Conservation (phyloP, 2,329 filamentous ascomycete genomes). For the Penicillium brevicompactum region DNA sequence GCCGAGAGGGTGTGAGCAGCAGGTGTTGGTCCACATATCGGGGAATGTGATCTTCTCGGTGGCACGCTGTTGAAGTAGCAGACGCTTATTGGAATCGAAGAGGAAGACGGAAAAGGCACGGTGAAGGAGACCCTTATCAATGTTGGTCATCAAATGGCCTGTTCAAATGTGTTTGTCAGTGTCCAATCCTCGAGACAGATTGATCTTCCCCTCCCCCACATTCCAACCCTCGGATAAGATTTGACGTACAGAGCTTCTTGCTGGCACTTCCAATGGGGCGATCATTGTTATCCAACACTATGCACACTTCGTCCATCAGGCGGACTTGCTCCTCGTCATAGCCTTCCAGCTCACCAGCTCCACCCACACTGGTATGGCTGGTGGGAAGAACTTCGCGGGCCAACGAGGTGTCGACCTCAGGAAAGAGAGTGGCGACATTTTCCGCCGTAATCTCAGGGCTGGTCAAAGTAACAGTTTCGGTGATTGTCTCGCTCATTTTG, state of each 20-base stretch:
- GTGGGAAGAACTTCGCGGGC: slow-evolving; percentile 55
- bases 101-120: slow-evolving; percentile 98
- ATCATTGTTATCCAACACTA: slow-evolving; percentile 91
- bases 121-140: slow-evolving; percentile 92
- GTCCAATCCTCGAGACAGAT: slow-evolving; percentile 2
- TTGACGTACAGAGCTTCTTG: slow-evolving; percentile 88
- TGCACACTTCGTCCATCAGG: slow-evolving; percentile 98
- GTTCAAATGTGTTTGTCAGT: slow-evolving; percentile 14
- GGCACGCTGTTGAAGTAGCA: slow-evolving; percentile 93
- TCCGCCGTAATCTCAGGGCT: slow-evolving; percentile 74
- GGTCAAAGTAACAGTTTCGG: slow-evolving; percentile 51
- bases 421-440: slow-evolving; percentile 84
- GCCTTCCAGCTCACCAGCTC: slow-evolving; percentile 73
- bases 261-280: slow-evolving; percentile 90
- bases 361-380: slow-evolving; percentile 42
- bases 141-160: slow-evolving; percentile 99
- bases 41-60: slow-evolving; percentile 98
- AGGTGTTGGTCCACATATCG: slow-evolving; percentile 99
- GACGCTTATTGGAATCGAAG: slow-evolving; percentile 89
- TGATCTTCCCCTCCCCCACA: slow-evolving; percentile 4
- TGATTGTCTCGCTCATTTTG: slow-evolving; percentile 35
- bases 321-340: slow-evolving; percentile 98
- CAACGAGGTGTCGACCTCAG: slow-evolving; percentile 70
- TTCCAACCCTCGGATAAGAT: slow-evolving; percentile 8
- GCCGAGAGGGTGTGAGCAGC: slow-evolving; percentile 94